A percentile compares a stretch with the other conserved stretches of the same genome.
These are phyloP conservation scores for Curvularia eragrostidis DNA, from an alignment of 2,329 filamentous ascomycete species.

Conservation along the genomic window DNA sequence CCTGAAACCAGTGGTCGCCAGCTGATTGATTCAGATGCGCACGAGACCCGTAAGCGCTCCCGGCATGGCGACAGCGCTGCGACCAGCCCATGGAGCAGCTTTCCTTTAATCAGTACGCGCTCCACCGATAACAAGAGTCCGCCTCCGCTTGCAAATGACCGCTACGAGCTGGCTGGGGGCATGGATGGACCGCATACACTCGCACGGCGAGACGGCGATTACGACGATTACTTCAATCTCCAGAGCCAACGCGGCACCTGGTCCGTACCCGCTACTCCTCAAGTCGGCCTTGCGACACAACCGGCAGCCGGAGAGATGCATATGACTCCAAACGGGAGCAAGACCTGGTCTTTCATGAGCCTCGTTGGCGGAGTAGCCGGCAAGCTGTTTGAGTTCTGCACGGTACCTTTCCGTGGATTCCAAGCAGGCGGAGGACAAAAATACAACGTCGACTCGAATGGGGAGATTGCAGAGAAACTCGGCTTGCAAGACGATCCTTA, in stretches of 20 bases:
- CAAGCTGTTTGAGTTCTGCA: conserved; percentile 85
- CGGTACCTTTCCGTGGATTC: conserved; percentile 78
- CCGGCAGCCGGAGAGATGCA: conserved; percentile 18
- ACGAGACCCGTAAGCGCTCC: conserved; percentile 44
- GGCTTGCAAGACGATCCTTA: conserved; percentile 33
- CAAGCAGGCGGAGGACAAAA: conserved; percentile 81
- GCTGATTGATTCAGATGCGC: conserved; percentile 38
- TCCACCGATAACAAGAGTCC: conserved; percentile 46
- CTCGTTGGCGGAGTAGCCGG: conserved; percentile 73
- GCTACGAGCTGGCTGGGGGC: conserved; percentile 57
- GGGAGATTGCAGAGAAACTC: conserved; percentile 34
- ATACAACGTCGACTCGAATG: conserved; percentile 64
- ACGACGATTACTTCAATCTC: conserved; percentile 52
- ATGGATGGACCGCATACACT: conserved; percentile 56
- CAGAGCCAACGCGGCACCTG: conserved; percentile 48
- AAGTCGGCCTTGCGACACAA: conserved; percentile 23
- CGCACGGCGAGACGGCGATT: conserved; percentile 48
- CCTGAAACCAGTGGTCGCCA: conserved; percentile 37
- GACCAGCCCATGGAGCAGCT: conserved; percentile 30
- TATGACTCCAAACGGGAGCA: conserved; percentile 31
- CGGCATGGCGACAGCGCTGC: conserved; percentile 27
- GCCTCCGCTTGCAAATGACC: conserved; percentile 58
- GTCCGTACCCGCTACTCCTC: conserved; percentile 41
- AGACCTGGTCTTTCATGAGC: conserved; percentile 57
- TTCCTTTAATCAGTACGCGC: conserved; percentile 29